Evolutionary conservation across 2,329 filamentous ascomycete species (phyloP).

Genomic region (Lecanicillium sp.): DNA sequence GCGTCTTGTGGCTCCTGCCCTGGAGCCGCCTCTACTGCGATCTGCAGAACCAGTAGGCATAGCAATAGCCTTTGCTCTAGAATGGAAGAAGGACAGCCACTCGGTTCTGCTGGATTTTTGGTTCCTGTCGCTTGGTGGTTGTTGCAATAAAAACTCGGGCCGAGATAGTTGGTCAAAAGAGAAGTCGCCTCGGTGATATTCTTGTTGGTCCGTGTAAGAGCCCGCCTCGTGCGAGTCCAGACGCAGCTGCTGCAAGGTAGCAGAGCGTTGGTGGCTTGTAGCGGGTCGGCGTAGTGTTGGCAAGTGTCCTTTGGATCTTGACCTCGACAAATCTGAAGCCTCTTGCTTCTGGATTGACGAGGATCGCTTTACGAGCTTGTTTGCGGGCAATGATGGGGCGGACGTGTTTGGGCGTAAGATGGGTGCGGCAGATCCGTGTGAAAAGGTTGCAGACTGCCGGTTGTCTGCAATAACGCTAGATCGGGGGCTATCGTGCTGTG

Average conservation of each 20-base stretch:
- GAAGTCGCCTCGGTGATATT: constrained; percentile 17
- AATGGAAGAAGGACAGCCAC: constrained; percentile 55
- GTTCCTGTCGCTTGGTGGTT: background rate
- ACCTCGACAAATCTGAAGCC: constrained; percentile 34
- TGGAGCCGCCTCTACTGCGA: constrained; percentile 1
- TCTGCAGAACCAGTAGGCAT: background rate
- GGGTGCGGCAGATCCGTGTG: constrained; percentile 58
- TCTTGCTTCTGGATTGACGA: constrained; percentile 45
- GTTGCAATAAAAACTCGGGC: constrained; percentile 5
- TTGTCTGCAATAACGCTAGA: constrained; percentile 56
- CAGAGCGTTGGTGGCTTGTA: constrained; percentile 71
- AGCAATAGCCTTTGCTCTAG: constrained; percentile 13
- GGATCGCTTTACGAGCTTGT: constrained; percentile 71
- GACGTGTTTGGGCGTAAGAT: constrained; percentile 40
- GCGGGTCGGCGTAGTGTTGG: constrained; percentile 64
- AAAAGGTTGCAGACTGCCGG: constrained; percentile 57
- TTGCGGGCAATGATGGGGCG: constrained; percentile 47
- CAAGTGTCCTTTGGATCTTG: constrained; percentile 46
- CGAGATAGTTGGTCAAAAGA: constrained; percentile 27
- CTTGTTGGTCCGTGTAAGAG: constrained; percentile 10
- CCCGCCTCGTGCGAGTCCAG: constrained; percentile 15
- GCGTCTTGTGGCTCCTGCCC: constrained; percentile 16
- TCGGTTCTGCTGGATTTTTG: constrained; percentile 8
- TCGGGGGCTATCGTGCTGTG: constrained; percentile 55
- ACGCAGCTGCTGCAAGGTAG: constrained; percentile 53